Percentiles rank a stretch among this genome's conserved stretches.
Evolutionary conservation across 306 rosid genomes (phyloP).

Genomic region (Cajanus cajan): DNA sequence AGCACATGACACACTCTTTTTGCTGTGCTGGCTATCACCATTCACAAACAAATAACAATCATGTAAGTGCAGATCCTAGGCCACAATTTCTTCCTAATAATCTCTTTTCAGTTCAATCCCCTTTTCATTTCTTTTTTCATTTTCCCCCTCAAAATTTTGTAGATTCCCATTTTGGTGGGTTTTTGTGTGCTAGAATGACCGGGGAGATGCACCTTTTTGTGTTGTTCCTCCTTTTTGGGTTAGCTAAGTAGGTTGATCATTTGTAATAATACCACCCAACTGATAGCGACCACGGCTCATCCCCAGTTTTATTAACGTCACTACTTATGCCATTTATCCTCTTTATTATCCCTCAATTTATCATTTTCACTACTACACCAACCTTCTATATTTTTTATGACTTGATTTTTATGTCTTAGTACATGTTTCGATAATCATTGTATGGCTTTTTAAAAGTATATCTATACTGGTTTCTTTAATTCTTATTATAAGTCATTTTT

Average conservation of each 20-base stretch:
- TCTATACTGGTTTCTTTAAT: no score
- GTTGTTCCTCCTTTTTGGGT: conserved; percentile 9
- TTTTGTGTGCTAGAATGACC: neutral
- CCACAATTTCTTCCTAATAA: conserved; percentile 6
- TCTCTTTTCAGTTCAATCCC: neutral
- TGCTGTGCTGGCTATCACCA: conserved; percentile 50
- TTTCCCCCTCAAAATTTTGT: neutral
- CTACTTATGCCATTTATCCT: neutral
- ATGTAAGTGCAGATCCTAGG: conserved; percentile 1
- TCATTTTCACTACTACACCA: no score
- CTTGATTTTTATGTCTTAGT: no score
- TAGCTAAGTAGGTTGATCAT: neutral
- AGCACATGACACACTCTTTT: conserved; percentile 58
- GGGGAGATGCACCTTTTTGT: neutral
- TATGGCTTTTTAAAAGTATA: no score
- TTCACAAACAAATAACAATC: neutral
- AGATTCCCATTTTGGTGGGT: conserved; percentile 20
- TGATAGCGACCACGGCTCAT: neutral
- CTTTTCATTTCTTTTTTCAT: neutral
- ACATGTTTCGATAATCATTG: no score
- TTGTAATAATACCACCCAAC: conserved; percentile 8
- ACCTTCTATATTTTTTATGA: no score
- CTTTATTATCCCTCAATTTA: neutral
- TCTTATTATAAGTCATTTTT: no score
- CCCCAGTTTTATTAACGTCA: neutral